Evolutionary conservation across 2,329 filamentous ascomycete species (phyloP).

Genomic region (Knoxdaviesia capensis): DNA sequence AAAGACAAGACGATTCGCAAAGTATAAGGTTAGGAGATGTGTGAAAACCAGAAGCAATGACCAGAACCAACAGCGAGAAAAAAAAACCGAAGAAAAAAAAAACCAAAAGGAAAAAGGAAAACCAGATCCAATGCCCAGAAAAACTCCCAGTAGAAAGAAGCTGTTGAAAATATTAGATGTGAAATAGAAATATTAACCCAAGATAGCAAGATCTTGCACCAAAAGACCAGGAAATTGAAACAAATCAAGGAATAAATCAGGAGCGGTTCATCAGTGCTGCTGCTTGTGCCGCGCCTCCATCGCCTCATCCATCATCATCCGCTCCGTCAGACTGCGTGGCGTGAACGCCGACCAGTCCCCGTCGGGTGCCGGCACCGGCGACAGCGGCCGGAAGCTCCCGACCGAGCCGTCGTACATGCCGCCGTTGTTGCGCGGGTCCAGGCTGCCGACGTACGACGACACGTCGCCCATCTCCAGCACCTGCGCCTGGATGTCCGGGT

Average conservation of each 20-base stretch:
- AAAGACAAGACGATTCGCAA: neutral
- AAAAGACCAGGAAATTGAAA: neutral
- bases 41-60: neutral
- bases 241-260: neutral
- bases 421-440: slow-evolving; percentile 25
- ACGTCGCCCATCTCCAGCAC: slow-evolving; percentile 27
- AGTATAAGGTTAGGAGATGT: neutral
- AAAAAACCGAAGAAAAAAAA: slow-evolving; percentile 2
- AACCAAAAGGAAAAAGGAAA: slow-evolving; percentile 2
- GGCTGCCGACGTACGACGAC: slow-evolving; percentile 29
- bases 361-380: neutral
- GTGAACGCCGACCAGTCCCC: slow-evolving; percentile 19
- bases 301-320: slow-evolving; percentile 26
- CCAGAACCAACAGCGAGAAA: slow-evolving; percentile 1
- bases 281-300: slow-evolving; percentile 6
- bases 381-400: slow-evolving; percentile 1
- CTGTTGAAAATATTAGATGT: neutral
- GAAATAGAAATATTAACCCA: neutral
- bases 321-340: slow-evolving; percentile 26
- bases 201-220: neutral
- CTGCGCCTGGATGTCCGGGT: slow-evolving; percentile 25
- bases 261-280: neutral
- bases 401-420: neutral
- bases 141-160: neutral
- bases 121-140: neutral